Percentiles rank a stretch among this genome's conserved stretches.
Conservation (phyloP, 805 yeast genomes). For the Kuraishia hungarica region DNA sequence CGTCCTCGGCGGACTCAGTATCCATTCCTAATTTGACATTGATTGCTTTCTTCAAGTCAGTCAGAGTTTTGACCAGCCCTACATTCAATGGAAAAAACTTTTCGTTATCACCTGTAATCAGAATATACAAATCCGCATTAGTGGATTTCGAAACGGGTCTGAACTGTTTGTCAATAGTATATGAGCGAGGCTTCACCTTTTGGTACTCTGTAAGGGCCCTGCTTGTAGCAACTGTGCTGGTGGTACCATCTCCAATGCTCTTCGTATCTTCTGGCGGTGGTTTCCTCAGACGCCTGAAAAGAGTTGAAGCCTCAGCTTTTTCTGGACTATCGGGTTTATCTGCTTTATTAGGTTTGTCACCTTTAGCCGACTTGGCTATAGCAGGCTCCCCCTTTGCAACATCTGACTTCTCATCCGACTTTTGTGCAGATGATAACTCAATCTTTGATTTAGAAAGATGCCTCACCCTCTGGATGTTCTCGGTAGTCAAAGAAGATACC, state of each 20-base stretch:
- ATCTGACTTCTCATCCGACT: background rate
- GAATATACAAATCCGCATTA: slow-evolving; percentile 28
- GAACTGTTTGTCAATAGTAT: slow-evolving; percentile 25
- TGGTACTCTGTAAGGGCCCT: slow-evolving; percentile 1
- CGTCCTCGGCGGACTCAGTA: slow-evolving; percentile 19
- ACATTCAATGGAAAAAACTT: slow-evolving; percentile 43
- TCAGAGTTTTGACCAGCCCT: slow-evolving; percentile 18
- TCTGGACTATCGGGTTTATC: background rate
- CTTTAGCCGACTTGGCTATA: background rate
- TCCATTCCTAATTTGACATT: slow-evolving; percentile 26
- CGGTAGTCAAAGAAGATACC: background rate
- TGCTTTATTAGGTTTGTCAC: background rate
- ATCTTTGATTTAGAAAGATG: background rate
- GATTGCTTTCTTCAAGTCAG: slow-evolving; percentile 30
- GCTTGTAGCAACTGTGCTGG: background rate
- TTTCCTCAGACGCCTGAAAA: background rate
- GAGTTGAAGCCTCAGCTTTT: background rate
- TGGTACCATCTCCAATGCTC: background rate
- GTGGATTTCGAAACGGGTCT: slow-evolving; percentile 26
- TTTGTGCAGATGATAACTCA: background rate
- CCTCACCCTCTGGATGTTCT: background rate
- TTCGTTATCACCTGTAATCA: slow-evolving; percentile 58
- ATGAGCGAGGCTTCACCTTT: slow-evolving; percentile 1
- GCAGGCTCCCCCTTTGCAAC: background rate
- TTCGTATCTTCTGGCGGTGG: background rate